Base-by-base conservation (phyloP, 2,329 filamentous ascomycete species). In the Colletotrichum tamarilloi region DNA sequence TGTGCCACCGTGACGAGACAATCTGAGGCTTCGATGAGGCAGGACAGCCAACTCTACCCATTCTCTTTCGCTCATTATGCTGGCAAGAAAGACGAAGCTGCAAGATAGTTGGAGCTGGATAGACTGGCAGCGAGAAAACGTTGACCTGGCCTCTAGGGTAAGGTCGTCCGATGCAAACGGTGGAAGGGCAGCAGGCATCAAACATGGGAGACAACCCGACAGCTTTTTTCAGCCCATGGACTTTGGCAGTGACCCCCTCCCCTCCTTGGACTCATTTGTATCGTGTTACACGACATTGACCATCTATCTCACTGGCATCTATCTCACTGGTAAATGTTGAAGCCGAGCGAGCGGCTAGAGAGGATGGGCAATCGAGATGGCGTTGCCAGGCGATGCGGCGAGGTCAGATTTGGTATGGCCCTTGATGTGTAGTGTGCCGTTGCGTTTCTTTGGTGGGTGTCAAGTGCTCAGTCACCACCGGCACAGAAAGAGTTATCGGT, bases 21-120 rank as follows among this genome's bases (percentile, higher is more conserved):
- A 59, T 38, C 28, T 71, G 62, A 73, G 49, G 71, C 56, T 62
- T 66, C 71, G 67, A 71, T 71, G 67, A 73, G 67, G 67, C 67
- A 66, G 67, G 55, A 26, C 56, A 28, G 42, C n/a, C 67, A 64
- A 55, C 6, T 6, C 58, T 49, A 19, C 42, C 42, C 56, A 57
- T 1, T 5, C 9, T 38, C 22, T 42, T 42, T 16, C 46, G 38
- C 49, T 49, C 56, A 16, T 42, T 14, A 58, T 35, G 58, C 22
- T 11, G 2, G 32, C 56, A 22, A 35, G 16, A 30, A 49, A 70
- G 49, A 66, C 62, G 56, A 70, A n/a, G 24, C 22, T 46, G 63
- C 24, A 22, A 30, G 57, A 71, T 67, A 56, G 46, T 56, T 62
- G 62, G 58, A 32, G 60, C 42, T 26, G 28, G 35, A n/a, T 52